phyloP scores from a whole-genome alignment of 305 asterid species.

The Salvia sclarea region DNA sequence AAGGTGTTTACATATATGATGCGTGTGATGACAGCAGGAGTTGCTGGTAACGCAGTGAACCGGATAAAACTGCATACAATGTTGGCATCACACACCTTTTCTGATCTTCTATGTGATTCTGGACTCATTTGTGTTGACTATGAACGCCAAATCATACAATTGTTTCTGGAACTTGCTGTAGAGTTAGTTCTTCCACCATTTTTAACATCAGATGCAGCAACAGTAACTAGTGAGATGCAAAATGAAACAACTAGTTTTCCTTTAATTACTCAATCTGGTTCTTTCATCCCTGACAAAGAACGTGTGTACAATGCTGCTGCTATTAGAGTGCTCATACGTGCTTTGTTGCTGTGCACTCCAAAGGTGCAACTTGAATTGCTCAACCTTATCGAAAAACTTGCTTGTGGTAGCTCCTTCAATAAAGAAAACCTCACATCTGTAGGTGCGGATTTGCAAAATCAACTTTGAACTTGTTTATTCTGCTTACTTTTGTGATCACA shows the following conservation, averaged over 20 bases:
- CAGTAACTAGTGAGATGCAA: conserved; percentile 42
- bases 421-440: conserved; percentile 93
- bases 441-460: conserved; percentile 58
- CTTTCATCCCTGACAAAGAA: conserved; percentile 70
- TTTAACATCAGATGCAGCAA: conserved; percentile 58
- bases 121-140: conserved; percentile 86
- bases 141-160: conserved; percentile 88
- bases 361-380: conserved; percentile 93
- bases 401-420: conserved; percentile 84
- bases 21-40: conserved; percentile 88
- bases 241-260: conserved; percentile 62
- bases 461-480: conserved; percentile 24
- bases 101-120: conserved; percentile 88
- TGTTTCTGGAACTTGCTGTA: conserved; percentile 90
- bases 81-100: conserved; percentile 78
- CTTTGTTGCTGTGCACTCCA: conserved; percentile 84
- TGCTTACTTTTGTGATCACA: conserved; percentile 22
- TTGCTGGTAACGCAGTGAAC: conserved; percentile 77
- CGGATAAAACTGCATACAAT: conserved; percentile 70
- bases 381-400: conserved; percentile 80
- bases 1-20: conserved; percentile 81
- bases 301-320: conserved; percentile 94
- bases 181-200: conserved; percentile 91
- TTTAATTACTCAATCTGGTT: conserved; percentile 68
- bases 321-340: conserved; percentile 80